Conservation (phyloP, 1,284 basidiomycete genomes). For the Mycosarcoma mackinlayi region DNA sequence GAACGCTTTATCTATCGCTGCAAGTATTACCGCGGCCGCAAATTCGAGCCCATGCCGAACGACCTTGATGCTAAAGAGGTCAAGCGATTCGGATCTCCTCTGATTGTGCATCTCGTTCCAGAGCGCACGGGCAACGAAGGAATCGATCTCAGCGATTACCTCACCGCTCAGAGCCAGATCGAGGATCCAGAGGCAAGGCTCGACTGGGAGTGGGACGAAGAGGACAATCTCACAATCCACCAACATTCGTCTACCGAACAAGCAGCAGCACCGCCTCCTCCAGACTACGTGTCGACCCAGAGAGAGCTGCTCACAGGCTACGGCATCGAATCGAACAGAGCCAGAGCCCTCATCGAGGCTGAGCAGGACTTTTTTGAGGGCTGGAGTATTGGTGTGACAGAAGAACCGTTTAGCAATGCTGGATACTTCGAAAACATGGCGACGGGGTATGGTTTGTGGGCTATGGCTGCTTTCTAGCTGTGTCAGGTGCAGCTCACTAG, state of each 20-base stretch:
- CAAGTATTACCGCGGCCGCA: conserved; percentile 30
- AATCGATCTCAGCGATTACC: conserved; percentile 25
- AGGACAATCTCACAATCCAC: conserved; percentile 15
- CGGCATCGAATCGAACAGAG: conserved; percentile 27
- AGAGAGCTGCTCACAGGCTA: conserved; percentile 24
- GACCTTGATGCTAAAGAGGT: conserved; percentile 30
- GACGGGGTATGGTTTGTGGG: conserved; percentile 12
- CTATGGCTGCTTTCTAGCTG: conserved; percentile 8
- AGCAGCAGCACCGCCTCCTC: conserved; percentile 3
- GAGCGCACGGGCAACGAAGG: conserved; percentile 34
- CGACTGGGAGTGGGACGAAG: conserved; percentile 46
- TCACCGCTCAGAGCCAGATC: background rate
- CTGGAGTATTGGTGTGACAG: conserved; percentile 44
- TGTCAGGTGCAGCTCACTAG: too few species aligned
- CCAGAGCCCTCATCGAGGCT: conserved; percentile 29
- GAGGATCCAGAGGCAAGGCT: conserved; percentile 1
- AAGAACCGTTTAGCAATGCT: conserved; percentile 41
- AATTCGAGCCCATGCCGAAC: conserved; percentile 42
- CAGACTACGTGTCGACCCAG: conserved; percentile 24
- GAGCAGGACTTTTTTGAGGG: conserved; percentile 44
- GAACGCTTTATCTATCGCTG: conserved; percentile 33
- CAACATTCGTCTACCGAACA: background rate
- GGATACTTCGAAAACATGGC: conserved; percentile 26
- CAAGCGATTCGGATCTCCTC: conserved; percentile 27
- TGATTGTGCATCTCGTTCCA: conserved; percentile 24